Evolutionary conservation across 108 stramenopile genomes (phyloP).

Genomic region (Skeletonema potamos): DNA sequence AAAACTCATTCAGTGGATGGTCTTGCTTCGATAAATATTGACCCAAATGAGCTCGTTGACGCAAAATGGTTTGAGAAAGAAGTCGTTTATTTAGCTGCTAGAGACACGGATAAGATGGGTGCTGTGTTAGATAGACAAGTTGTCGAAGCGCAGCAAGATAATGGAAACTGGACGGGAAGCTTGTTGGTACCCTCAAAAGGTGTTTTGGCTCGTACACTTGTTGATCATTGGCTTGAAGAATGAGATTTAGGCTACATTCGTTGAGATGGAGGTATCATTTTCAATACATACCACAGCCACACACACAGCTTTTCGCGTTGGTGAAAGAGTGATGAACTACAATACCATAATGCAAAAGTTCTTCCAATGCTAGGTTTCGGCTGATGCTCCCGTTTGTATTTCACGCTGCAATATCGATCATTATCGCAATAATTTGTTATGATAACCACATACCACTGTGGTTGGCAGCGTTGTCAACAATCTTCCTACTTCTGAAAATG

Average conservation of each 20-base stretch:
- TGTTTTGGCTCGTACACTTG: conserved; percentile 65
- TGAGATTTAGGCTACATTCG: neutral
- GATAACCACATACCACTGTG: no score
- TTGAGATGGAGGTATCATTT: no score
- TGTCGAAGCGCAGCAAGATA: conserved; percentile 46
- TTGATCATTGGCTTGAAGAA: conserved; percentile 67
- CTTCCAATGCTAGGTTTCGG: no score
- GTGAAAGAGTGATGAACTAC: no score
- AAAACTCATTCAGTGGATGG: conserved; percentile 41
- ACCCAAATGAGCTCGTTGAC: conserved; percentile 66
- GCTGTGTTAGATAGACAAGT: conserved; percentile 62
- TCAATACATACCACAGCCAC: no score
- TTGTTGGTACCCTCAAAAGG: conserved; percentile 75
- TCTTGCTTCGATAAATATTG: conserved; percentile 47
- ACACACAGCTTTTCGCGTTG: no score
- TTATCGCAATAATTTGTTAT: no score
- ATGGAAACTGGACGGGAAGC: conserved; percentile 44
- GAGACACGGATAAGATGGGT: conserved; percentile 42
- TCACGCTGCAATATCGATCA: no score
- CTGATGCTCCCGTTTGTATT: no score
- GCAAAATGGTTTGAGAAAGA: conserved; percentile 71
- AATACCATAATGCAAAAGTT: no score
- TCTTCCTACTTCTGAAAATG: no score
- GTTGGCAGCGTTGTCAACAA: no score
- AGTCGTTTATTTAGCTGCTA: conserved; percentile 53